Evolutionary conservation across 352 stramenopile genomes (phyloP), one percentile per base, ranked within the genome.

Genomic region (Aphanomyces astaci): DNA sequence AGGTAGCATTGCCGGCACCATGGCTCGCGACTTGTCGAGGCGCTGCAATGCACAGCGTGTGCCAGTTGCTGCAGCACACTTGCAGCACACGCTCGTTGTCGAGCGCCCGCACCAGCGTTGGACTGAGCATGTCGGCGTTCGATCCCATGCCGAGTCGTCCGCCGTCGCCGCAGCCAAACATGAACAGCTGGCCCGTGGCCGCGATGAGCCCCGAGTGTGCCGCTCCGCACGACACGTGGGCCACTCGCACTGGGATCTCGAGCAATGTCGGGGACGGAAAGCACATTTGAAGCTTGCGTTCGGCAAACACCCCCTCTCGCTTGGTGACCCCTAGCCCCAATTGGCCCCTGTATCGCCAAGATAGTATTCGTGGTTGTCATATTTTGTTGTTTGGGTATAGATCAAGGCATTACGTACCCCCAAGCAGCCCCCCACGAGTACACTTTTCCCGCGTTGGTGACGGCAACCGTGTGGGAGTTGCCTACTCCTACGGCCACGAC

Each of bases 121-220:
- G 83, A 22, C 80, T 75, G 2, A 76, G 71, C 13, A 75, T 59
- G 45, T 89, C 79, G 3, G 71, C 64, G 15, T 75, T 46, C 2
- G 24, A 73, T 4, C 90, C 89, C 3, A 97, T 76, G 19, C 94
- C 94, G 5, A 98, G 77, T 2, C 91, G 79, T 0, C 94, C 94
- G 25, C 91, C 92, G 66, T 98, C 92, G 15, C 89, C 82, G 66
- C 89, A 97, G 15, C 94, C 94, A 66, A 91, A 95, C 17, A 76
- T 93, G 68, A 83, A 95, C 25, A 95, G 72, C 49, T 87, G 76
- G 0, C 84, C 86, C 4, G 85, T 66, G 4, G 72, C 48, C 2
- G 78, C 78, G 49, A 93, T 73, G 11, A 78, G 82, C 9, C 75
- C 86, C 3, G 83, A 92, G 65, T 96, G 90, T 4, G 87, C 80